Conservation (phyloP, 2,329 filamentous ascomycete genomes). For the Botrytis fabae region DNA sequence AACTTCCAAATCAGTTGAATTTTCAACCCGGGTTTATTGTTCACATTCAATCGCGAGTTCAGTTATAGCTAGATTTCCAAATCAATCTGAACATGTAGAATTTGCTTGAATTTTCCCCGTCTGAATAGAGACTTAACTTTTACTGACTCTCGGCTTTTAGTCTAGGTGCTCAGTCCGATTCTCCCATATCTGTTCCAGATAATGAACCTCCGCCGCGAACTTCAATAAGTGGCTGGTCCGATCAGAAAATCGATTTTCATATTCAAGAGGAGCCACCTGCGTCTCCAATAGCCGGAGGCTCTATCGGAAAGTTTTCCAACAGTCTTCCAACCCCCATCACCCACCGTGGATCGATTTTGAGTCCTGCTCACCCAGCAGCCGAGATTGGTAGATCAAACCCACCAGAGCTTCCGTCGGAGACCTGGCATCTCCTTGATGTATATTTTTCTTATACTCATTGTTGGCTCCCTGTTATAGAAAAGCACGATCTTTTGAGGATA, state of each 20-base stretch:
- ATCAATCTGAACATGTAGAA: not conserved
- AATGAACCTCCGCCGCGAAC: not conserved
- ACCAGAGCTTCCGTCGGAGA: slow-evolving; percentile 38
- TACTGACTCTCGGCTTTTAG: not conserved
- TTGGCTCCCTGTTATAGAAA: slow-evolving; percentile 74
- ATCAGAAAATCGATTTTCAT: slow-evolving; percentile 20
- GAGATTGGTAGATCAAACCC: slow-evolving; percentile 22
- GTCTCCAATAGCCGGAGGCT: not conserved
- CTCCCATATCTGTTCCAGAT: slow-evolving; percentile 3
- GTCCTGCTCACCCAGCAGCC: slow-evolving; percentile 24
- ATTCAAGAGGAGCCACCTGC: slow-evolving; percentile 5
- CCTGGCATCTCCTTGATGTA: slow-evolving; percentile 59
- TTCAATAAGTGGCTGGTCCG: slow-evolving; percentile 14
- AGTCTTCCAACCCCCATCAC: not conserved
- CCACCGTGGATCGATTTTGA: slow-evolving; percentile 32
- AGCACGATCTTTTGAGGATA: slow-evolving; percentile 47
- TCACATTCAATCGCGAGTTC: not conserved
- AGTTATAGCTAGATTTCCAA: not conserved
- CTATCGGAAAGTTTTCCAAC: not conserved
- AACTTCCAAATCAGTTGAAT: not conserved
- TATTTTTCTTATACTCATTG: slow-evolving; percentile 76
- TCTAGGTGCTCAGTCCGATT: not conserved
- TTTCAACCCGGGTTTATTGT: not conserved
- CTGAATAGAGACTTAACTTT: not conserved
- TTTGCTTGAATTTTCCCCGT: not conserved